A percentile compares a stretch with the other conserved stretches of the same genome.
Evolutionary conservation across 164 flowering plant genomes (phyloP).

Genomic region (Magnolia sinica): DNA sequence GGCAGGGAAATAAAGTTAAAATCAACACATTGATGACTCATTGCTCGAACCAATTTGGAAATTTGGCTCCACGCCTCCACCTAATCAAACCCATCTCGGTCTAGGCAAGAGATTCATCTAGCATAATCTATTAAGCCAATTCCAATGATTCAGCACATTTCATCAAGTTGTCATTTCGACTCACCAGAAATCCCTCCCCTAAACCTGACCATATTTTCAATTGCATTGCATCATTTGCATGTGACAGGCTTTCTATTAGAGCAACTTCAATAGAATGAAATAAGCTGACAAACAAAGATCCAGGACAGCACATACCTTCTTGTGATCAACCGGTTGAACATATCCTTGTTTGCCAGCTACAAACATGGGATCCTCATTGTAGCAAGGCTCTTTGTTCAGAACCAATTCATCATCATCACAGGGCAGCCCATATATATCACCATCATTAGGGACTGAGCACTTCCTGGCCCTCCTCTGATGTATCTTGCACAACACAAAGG

Average conservation of each 20-base stretch:
- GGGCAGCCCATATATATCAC: conserved; percentile 58
- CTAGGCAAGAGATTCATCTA: neutral
- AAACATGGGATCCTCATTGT: neutral
- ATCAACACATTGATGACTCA: neutral
- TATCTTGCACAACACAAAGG: conserved; percentile 32
- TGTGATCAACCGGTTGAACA: conserved; percentile 21
- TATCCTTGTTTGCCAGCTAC: conserved; percentile 21
- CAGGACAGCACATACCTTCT: conserved; percentile 40
- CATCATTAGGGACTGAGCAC: conserved; percentile 53
- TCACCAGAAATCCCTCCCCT: neutral
- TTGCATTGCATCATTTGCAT: neutral
- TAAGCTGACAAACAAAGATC: neutral
- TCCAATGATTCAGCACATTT: no score
- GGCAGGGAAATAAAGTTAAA: neutral
- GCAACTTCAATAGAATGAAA: neutral
- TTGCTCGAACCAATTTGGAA: neutral
- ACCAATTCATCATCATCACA: conserved; percentile 37
- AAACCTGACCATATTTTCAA: neutral
- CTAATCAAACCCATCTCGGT: neutral
- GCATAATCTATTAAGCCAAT: no score
- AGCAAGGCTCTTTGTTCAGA: conserved; percentile 25
- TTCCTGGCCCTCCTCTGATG: conserved; percentile 39
- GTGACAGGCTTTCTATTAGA: neutral
- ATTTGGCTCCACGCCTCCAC: neutral
- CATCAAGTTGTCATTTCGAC: neutral